Evolutionary conservation across 83 land plant species (phyloP).

Genomic region (Picea mariana): DNA sequence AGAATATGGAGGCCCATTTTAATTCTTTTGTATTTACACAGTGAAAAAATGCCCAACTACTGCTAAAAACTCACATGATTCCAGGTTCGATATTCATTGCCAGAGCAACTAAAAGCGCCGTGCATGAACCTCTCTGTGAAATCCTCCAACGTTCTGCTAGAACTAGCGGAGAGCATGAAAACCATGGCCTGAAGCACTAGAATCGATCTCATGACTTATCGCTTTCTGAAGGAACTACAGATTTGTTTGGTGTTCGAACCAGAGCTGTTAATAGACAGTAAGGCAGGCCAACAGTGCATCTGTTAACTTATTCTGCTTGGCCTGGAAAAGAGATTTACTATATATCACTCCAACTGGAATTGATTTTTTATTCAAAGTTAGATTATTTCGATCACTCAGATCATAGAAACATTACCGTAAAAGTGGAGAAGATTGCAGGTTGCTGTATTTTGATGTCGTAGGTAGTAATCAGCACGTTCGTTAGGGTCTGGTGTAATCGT

Average conservation of each 20-base stretch:
- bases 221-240: background rate
- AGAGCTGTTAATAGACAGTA: too few species aligned
- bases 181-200: conserved; percentile 25
- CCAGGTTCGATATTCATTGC: conserved; percentile 25
- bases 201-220: too few species aligned
- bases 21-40: background rate
- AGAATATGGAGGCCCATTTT: background rate
- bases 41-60: background rate
- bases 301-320: too few species aligned
- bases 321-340: background rate
- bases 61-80: background rate
- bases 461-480: background rate
- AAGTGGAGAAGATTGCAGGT: conserved; percentile 7
- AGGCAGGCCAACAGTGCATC: background rate
- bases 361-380: too few species aligned
- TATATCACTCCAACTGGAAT: too few species aligned
- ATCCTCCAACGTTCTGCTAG: conserved; percentile 36
- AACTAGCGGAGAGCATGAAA: conserved; percentile 26
- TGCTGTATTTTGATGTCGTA: background rate
- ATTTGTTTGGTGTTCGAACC: background rate
- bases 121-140: conserved; percentile 34
- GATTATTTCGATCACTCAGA: too few species aligned
- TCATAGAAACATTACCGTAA: background rate
- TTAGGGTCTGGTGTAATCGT: too few species aligned
- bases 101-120: conserved; percentile 19